A percentile compares a stretch with the other conserved stretches of the same genome.
phyloP scores from a whole-genome alignment of 2,329 filamentous ascomycete genomes.

The Trichoderma aggressivum region DNA sequence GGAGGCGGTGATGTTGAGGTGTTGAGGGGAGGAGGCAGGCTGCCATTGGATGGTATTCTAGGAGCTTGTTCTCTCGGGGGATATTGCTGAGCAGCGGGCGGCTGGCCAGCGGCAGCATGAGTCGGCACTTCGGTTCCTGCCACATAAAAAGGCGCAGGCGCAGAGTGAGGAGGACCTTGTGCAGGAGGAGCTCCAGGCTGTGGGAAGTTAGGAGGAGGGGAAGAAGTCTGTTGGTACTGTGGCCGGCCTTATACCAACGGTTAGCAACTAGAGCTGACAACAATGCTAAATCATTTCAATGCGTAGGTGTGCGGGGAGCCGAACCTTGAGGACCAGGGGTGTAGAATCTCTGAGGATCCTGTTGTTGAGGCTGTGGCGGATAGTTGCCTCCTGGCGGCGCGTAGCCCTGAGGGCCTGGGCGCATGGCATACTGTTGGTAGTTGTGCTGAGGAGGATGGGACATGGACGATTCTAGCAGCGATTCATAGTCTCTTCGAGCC shows the following conservation, averaged over 20 bases:
- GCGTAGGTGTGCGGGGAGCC: neutral
- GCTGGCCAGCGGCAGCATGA: constrained; percentile 29
- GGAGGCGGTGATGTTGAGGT: constrained; percentile 51
- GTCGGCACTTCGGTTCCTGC: constrained; percentile 55
- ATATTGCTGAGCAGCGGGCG: constrained; percentile 44
- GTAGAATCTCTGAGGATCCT: constrained; percentile 68
- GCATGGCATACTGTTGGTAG: constrained; percentile 66
- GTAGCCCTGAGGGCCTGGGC: constrained; percentile 48
- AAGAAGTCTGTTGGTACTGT: constrained; percentile 46
- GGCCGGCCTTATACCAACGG: constrained; percentile 39
- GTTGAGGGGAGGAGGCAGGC: constrained; percentile 49
- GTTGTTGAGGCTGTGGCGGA: constrained; percentile 40
- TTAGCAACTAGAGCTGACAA: constrained; percentile 3
- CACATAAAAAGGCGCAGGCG: constrained; percentile 64
- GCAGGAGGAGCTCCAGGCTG: constrained; percentile 47
- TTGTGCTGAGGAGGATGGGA: constrained; percentile 79
- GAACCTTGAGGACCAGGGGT: constrained; percentile 37
- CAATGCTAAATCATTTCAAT: neutral
- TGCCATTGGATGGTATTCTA: constrained; percentile 44
- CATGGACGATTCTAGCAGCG: constrained; percentile 95
- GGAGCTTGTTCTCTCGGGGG: constrained; percentile 52
- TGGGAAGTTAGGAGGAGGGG: constrained; percentile 54
- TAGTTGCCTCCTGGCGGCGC: constrained; percentile 28
- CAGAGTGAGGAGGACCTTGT: constrained; percentile 2
- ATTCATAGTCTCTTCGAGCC: constrained; percentile 92